Evolutionary conservation across 208 protist species (phyloP), one percentile per base, ranked within the genome.

Genomic region (Acanthamoeba rhysodes): DNA sequence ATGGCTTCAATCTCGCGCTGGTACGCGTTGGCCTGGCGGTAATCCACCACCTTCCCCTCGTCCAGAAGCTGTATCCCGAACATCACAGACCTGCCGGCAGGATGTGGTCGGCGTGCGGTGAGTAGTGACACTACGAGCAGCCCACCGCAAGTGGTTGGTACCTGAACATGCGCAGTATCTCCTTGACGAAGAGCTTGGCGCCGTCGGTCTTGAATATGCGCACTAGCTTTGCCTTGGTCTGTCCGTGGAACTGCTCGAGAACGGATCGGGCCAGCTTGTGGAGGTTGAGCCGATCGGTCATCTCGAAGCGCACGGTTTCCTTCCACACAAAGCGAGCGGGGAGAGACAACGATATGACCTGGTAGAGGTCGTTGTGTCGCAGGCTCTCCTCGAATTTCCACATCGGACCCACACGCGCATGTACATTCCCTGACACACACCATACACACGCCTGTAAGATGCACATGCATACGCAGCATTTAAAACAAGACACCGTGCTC

Each of bases 281-380:
- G 10, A 82, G 41, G 72, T 82, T 82, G 41, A 82, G 72, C 22
- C 72, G 72, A 37, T 82, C 72, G 41, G 4, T 4, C 29, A 82
- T 41, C 18, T 82, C 22, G 20, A 82, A 82, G 4, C 22, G 41
- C 18, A 82, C 41, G 72, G 37, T 53, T 41, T 82, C 72, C 72
- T 82, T 82, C 41, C 72, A 82, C 37, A 82, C 72, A 24, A 82
- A 82, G 34, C 41, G 72, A 2, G 20, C 20, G 3, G 72, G 72
- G n/a, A 82, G 72, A 1, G 32, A 82, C 18, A 82, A 37, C 72
- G 41, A 82, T 3, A 50, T 82, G 72, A 82, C 37, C 72, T 82
- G 72, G 72, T 82, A 50, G 18, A 82, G 72, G 72, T 82, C 41
- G 72, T 82, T 82, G 72, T 82, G 72, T 27, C 72, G 20, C 72